These are phyloP conservation scores for Areca catechu DNA, from an alignment of 176 grass and related monocot genomes.

Conservation along the genomic window DNA sequence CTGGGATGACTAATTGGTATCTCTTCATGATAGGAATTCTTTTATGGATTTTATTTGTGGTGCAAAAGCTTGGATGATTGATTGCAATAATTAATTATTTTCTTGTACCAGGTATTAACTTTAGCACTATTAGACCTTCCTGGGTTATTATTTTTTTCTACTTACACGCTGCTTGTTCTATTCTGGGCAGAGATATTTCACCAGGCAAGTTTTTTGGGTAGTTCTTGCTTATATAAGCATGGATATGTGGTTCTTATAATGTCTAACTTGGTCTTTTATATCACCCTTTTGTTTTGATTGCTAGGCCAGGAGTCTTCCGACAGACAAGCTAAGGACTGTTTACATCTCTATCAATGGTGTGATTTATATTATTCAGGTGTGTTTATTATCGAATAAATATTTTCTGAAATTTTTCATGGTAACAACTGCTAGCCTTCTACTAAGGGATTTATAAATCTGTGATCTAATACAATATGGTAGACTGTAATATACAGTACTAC, in stretches of 20 bases:
- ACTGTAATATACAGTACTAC: too few species aligned
- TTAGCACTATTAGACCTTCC: conserved; percentile 63
- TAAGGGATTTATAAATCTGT: too few species aligned
- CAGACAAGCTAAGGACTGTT: conserved; percentile 52
- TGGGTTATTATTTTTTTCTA: conserved; percentile 86
- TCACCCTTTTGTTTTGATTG: conserved; percentile 6
- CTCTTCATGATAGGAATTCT: too few species aligned
- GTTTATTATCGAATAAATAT: neutral
- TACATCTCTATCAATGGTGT: conserved; percentile 50
- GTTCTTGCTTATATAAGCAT: too few species aligned
- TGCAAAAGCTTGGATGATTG: too few species aligned
- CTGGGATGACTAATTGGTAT: too few species aligned
- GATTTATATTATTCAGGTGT: conserved; percentile 79
- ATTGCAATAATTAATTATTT: neutral
- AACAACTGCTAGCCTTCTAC: too few species aligned
- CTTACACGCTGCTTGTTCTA: conserved; percentile 81
- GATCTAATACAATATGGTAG: too few species aligned
- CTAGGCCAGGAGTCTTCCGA: conserved; percentile 58
- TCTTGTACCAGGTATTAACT: conserved; percentile 54
- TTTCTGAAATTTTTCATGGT: too few species aligned
- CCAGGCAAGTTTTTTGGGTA: conserved; percentile 38
- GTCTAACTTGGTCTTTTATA: neutral
- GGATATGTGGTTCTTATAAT: too few species aligned
- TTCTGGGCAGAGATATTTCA: conserved; percentile 99
- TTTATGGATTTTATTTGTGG: too few species aligned